phyloP scores from a whole-genome alignment of 1,284 basidiomycete species.

The Neolentinus lepideus region DNA sequence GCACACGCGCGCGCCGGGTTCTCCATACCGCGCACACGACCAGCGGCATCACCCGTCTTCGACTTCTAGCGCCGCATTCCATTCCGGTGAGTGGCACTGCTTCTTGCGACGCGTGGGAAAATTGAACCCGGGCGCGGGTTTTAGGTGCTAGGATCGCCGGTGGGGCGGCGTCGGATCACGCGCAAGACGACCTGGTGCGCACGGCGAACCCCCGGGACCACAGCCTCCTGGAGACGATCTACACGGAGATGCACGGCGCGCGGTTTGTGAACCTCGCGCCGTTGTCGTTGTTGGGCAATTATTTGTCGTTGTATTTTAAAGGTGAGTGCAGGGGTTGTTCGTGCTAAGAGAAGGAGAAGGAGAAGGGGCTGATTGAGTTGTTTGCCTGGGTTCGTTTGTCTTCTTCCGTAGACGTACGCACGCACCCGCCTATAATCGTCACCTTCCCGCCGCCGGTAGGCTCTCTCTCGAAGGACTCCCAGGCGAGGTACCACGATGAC shows the following conservation, averaged over 20 bases:
- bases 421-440: conserved; percentile 51
- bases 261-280: conserved; percentile 62
- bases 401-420: conserved; percentile 42
- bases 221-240: conserved; percentile 53
- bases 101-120: background rate
- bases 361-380: background rate
- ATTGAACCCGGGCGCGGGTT: background rate
- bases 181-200: conserved; percentile 22
- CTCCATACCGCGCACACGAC: no score
- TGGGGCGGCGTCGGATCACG: no score
- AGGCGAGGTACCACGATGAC: conserved; percentile 20
- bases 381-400: background rate
- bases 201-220: conserved; percentile 59
- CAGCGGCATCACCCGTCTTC: no score
- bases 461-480: conserved; percentile 6
- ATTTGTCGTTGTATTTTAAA: conserved; percentile 50
- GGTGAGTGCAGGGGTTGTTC: conserved; percentile 27
- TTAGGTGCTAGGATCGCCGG: no score
- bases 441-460: conserved; percentile 41
- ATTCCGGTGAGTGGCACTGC: background rate
- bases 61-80: background rate
- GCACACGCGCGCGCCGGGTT: background rate
- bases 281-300: conserved; percentile 50
- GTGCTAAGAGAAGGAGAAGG: no score
- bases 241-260: conserved; percentile 55